These are phyloP conservation scores for Clausena lansium DNA, from an alignment of 345 rosid species.

Conservation along the genomic window DNA sequence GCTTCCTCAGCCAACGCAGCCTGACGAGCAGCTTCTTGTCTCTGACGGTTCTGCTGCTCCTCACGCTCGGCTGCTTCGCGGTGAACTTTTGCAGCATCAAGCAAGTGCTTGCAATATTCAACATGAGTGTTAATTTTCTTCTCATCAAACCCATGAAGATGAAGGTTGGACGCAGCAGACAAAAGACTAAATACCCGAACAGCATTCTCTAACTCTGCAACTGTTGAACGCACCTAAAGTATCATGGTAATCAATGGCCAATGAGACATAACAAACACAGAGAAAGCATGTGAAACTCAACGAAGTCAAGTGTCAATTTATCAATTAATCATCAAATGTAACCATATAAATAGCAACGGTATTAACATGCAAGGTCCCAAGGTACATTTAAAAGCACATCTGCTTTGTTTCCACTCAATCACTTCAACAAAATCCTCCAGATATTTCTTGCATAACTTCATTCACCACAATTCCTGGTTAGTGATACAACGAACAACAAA, in stretches of 20 bases:
- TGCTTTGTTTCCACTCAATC: background rate
- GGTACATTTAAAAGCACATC: background rate
- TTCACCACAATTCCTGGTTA: background rate
- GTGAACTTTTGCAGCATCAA: conserved; percentile 90
- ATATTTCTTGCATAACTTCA: background rate
- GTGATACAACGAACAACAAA: background rate
- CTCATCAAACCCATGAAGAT: conserved; percentile 91
- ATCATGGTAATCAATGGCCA: conserved; percentile 18
- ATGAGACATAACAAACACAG: conserved; percentile 3
- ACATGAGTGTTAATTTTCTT: conserved; percentile 98
- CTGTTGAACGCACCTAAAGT: conserved; percentile 84
- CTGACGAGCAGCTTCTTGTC: conserved; percentile 93
- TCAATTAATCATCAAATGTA: background rate
- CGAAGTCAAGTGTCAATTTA: background rate
- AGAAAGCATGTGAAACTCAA: background rate
- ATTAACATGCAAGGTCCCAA: background rate
- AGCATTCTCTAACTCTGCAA: conserved; percentile 93
- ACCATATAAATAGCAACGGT: background rate
- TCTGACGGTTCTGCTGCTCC: conserved; percentile 87
- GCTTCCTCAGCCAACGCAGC: conserved; percentile 97
- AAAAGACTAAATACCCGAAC: conserved; percentile 82
- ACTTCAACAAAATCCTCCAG: background rate
- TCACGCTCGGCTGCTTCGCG: conserved; percentile 93
- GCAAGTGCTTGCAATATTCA: conserved; percentile 92
- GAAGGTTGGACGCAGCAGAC: conserved; percentile 90